Conservation (phyloP, 75 land plant genomes). For the Cunninghamia lanceolata region DNA sequence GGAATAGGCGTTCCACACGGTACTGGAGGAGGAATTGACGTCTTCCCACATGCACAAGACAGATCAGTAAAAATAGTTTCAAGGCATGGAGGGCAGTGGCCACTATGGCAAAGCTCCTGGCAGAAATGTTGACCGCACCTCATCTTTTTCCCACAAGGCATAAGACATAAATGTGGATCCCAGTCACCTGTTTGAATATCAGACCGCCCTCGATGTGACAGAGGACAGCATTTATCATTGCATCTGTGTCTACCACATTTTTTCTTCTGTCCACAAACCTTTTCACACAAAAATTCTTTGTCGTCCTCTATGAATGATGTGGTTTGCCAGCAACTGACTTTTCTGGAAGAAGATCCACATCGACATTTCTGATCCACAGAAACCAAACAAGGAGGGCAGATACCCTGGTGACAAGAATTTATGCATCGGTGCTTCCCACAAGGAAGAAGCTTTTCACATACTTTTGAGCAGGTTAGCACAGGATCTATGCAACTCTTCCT, state of each 20-base stretch:
- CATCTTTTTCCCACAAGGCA: constrained; percentile 87
- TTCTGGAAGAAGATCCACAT: constrained; percentile 71
- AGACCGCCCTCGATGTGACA: constrained; percentile 25
- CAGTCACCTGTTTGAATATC: constrained; percentile 22
- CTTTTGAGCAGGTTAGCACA: constrained; percentile 68
- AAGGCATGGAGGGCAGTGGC: constrained; percentile 94
- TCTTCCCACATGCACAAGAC: constrained; percentile 94
- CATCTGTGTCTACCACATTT: constrained; percentile 96
- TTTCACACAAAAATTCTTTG: constrained; percentile 65
- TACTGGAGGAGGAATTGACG: constrained; percentile 91
- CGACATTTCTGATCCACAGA: constrained; percentile 81
- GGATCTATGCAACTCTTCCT: constrained; percentile 85
- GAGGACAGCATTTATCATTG: constrained; percentile 81
- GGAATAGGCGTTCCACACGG: constrained; percentile 98
- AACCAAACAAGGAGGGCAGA: constrained; percentile 66
- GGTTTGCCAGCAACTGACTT: constrained; percentile 63
- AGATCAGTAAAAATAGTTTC: constrained; percentile 92
- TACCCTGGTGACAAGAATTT: constrained; percentile 66
- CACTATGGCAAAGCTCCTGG: constrained; percentile 81
- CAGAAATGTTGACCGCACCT: constrained; percentile 90
- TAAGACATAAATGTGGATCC: constrained; percentile 81
- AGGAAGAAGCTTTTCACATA: constrained; percentile 63
- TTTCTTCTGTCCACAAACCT: constrained; percentile 84
- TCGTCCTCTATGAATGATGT: constrained; percentile 11
- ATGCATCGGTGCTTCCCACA: constrained; percentile 70